These are phyloP conservation scores for Falciphora oryzae DNA, from an alignment of 2,329 filamentous ascomycete genomes.

Conservation along the genomic window DNA sequence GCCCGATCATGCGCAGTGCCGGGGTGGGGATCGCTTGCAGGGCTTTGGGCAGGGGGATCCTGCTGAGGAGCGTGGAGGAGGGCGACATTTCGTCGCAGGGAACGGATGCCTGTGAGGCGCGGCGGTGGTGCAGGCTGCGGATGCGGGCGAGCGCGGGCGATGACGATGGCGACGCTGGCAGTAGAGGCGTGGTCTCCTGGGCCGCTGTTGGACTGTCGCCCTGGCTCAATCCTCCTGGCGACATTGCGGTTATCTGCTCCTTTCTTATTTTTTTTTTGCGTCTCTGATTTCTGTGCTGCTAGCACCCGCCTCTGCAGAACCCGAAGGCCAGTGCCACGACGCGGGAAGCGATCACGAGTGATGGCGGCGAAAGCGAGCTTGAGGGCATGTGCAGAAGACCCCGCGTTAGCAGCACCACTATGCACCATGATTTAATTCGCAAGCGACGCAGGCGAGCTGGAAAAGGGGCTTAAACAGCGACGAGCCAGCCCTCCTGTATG, in stretches of 20 bases:
- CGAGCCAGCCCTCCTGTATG: no score
- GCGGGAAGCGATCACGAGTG: neutral
- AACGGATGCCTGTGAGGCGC: neutral
- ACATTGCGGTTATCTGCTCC: neutral
- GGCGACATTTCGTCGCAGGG: neutral
- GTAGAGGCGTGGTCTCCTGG: neutral
- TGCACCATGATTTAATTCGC: no score
- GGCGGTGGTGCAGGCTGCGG: neutral
- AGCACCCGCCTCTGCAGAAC: no score
- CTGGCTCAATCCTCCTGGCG: neutral
- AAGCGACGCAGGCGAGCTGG: no score
- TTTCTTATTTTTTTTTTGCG: neutral
- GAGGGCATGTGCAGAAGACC: neutral
- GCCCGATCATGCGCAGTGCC: slow-evolving; percentile 41
- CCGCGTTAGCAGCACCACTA: no score
- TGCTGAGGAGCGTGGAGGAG: slow-evolving; percentile 13
- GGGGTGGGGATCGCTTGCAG: slow-evolving; percentile 25
- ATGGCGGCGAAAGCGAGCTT: neutral
- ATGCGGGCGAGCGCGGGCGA: neutral
- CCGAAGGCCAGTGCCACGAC: no score
- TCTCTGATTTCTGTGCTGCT: no score
- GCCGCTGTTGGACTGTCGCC: neutral
- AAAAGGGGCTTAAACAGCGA: no score
- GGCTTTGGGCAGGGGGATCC: slow-evolving; percentile 21
- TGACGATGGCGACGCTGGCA: neutral